Evolutionary conservation across 345 rosid genomes (phyloP).

Genomic region (Eucalyptus grandis): DNA sequence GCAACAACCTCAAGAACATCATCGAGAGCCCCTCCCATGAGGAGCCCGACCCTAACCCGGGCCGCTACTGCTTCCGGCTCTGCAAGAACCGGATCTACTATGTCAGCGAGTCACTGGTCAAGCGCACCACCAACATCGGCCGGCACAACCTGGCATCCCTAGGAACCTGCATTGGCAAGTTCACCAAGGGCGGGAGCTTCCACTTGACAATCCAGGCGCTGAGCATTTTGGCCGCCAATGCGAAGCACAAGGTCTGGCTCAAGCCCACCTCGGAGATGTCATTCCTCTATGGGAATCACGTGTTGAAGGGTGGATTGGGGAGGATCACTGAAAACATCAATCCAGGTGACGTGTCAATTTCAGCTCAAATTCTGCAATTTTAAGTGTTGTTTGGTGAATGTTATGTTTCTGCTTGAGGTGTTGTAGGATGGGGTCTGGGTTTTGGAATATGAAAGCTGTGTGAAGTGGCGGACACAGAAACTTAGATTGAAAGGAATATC

Average conservation of each 20-base stretch:
- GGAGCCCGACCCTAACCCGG: conserved; percentile 58
- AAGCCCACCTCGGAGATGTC: conserved; percentile 93
- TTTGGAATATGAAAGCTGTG: background rate
- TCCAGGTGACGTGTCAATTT: background rate
- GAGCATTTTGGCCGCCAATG: conserved; percentile 49
- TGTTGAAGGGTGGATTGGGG: conserved; percentile 82
- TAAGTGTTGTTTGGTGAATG: background rate
- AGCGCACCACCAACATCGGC: conserved; percentile 68
- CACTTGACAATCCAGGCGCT: conserved; percentile 59
- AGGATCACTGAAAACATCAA: conserved; percentile 72
- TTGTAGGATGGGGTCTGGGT: background rate
- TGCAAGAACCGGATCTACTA: conserved; percentile 71
- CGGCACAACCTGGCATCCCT: conserved; percentile 47
- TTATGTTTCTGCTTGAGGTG: background rate
- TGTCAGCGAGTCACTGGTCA: conserved; percentile 72
- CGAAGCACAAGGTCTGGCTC: conserved; percentile 90
- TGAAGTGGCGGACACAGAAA: background rate
- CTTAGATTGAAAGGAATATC: background rate
- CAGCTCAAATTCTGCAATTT: background rate
- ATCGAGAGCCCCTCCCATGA: conserved; percentile 78
- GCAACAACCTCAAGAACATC: conserved; percentile 82
- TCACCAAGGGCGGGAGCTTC: conserved; percentile 71
- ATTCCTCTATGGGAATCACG: conserved; percentile 83
- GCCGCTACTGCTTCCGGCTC: conserved; percentile 89
- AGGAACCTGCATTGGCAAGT: conserved; percentile 77